Evolutionary conservation across 2,329 filamentous ascomycete genomes (phyloP).

Genomic region (Malbranchea cinnamomea): DNA sequence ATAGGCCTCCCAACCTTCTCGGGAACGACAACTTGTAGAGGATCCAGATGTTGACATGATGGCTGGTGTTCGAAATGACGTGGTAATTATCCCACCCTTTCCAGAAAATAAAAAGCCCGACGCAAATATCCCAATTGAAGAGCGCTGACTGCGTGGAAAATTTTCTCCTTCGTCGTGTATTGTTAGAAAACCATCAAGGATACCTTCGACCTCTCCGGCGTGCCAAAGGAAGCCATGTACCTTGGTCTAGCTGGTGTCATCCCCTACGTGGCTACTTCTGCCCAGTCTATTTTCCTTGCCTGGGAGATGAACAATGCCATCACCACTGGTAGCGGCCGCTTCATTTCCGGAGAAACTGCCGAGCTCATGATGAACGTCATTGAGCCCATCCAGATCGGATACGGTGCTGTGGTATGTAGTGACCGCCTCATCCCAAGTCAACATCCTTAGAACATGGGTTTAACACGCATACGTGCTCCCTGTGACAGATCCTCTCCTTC

Average conservation of each 20-base stretch:
- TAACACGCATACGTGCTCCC: not conserved
- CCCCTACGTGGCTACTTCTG: conserved; percentile 71
- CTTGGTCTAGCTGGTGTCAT: conserved; percentile 65
- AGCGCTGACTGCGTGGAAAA: conserved; percentile 1
- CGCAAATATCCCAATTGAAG: conserved; percentile 1
- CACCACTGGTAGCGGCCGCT: conserved; percentile 43
- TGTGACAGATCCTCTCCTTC: conserved; percentile 66
- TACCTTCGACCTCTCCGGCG: conserved; percentile 48
- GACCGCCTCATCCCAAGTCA: not conserved
- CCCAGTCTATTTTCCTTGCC: conserved; percentile 66
- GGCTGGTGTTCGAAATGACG: conserved; percentile 37
- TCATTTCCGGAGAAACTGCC: conserved; percentile 58
- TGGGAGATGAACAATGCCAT: conserved; percentile 65
- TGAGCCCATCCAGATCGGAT: conserved; percentile 80
- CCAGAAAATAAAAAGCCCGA: not conserved
- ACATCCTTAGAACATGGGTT: conserved; percentile 1
- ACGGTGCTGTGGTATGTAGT: conserved; percentile 60
- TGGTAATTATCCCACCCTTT: too few relatives aligned
- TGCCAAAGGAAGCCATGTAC: conserved; percentile 52
- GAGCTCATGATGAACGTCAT: conserved; percentile 56
- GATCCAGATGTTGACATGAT: conserved; percentile 36
- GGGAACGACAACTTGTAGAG: too few relatives aligned
- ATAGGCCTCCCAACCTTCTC: too few relatives aligned
- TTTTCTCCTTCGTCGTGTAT: conserved; percentile 6
- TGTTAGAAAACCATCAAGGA: conserved; percentile 49